Base-by-base conservation (phyloP, 148 eudicot species). In the Arbutus unedo region DNA sequence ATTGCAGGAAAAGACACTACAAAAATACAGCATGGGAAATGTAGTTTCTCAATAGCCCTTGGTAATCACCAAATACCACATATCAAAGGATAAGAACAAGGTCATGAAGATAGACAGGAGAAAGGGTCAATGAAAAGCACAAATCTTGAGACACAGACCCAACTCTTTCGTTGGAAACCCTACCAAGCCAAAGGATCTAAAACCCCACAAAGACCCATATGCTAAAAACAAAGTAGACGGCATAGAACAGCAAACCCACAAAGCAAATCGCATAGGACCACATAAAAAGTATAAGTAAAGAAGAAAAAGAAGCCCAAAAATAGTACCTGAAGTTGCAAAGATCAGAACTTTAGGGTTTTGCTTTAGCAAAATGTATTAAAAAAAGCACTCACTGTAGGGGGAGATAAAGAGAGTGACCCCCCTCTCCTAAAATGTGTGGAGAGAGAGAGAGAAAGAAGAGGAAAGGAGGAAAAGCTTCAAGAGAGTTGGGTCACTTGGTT, bases 331-430 rank as follows among this genome's bases (percentile, higher is more conserved):
- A 60, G 82, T 76, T 62, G 53, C 76, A 87, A 89, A 88, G 89
- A 89, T 86, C 79, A 79, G 75, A 88, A 83, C 86, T 86, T 85
- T 85, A 85, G 90, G 89, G 84, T 85, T 88, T 78, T 74, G 81
- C 85, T 84, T 76, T 16, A 77, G 77, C 74, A 82, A 50, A 50
- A 82, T 72, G 80, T 62, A 83, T 66, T 79, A 82, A 71, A 81
- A 53, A 71, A 80, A 54, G 72, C 41, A 49, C 10, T n/a, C 38
- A 79, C 41, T 67, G 86, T 76, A 18, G 80, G 59, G 83, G 79
- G 81, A 78, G 67, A 78, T 50, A 75, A 51, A 59, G 82, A 78
- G 80, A 41, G 74, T 76, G 79, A 60, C 75, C 67, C 19, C 19
- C 71, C 83, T 79, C 85, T 74, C 55, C 74, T 74, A 70, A 80